Evolutionary conservation across 2,329 filamentous ascomycete species (phyloP).

Genomic region (Trichoderma aggressivum): DNA sequence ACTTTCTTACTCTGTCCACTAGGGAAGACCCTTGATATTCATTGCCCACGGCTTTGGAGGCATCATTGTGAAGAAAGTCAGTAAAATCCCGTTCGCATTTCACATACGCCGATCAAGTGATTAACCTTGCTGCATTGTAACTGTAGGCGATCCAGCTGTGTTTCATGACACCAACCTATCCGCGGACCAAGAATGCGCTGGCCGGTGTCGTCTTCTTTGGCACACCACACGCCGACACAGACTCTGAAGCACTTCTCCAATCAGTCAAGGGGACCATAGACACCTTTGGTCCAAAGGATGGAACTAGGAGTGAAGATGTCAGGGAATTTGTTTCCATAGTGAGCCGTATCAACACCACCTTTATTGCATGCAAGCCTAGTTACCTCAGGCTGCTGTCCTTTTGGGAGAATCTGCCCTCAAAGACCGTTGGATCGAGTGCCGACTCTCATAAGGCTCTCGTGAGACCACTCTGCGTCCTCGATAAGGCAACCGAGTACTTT

Average conservation of each 20-base stretch:
- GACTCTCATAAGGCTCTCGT: neutral
- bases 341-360: conserved; percentile 22
- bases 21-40: conserved; percentile 25
- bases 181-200: conserved; percentile 15
- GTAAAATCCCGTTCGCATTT: neutral
- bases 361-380: conserved; percentile 11
- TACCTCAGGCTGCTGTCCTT: conserved; percentile 15
- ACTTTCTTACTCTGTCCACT: neutral
- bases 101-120: neutral
- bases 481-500: neutral
- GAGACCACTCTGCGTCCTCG: neutral
- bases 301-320: conserved; percentile 19
- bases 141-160: conserved; percentile 19
- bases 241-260: conserved; percentile 23
- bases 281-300: neutral
- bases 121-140: neutral
- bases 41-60: conserved; percentile 28
- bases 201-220: conserved; percentile 25
- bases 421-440: neutral
- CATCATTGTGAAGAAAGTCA: conserved; percentile 26
- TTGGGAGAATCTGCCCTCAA: conserved; percentile 19
- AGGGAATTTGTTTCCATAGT: conserved; percentile 24
- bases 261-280: conserved; percentile 22
- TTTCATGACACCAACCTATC: conserved; percentile 7
- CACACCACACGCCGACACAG: conserved; percentile 24